These are phyloP conservation scores for Phytophthora chlamydospora DNA, from an alignment of 352 stramenopile genomes.

Conservation along the genomic window DNA sequence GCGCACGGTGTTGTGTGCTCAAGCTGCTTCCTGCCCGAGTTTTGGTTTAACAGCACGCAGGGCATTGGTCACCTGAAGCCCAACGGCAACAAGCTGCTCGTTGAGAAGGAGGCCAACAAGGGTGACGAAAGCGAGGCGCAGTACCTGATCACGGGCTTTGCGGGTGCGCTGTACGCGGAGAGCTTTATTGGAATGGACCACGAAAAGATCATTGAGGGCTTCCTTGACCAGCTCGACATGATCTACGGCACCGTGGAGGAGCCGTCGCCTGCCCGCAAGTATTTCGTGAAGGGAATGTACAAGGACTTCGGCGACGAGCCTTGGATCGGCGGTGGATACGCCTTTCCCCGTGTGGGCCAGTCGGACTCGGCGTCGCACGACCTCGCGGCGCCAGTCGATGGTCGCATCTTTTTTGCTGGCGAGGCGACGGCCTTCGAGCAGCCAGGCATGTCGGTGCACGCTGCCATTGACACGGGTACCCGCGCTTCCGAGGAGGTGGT, in stretches of 20 bases:
- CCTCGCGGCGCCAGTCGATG: conserved; percentile 63
- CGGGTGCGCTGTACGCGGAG: conserved; percentile 71
- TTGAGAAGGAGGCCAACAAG: conserved; percentile 12
- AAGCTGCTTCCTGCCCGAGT: conserved; percentile 83
- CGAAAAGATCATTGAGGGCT: conserved; percentile 63
- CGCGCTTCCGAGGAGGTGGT: conserved; percentile 66
- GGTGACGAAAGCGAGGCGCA: conserved; percentile 37
- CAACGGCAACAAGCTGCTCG: conserved; percentile 57
- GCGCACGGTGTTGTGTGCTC: conserved; percentile 84
- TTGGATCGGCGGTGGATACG: conserved; percentile 77
- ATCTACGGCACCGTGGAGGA: conserved; percentile 72
- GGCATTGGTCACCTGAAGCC: conserved; percentile 66
- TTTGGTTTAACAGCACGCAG: conserved; percentile 80
- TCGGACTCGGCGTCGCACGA: conserved; percentile 61
- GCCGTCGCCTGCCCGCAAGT: conserved; percentile 57
- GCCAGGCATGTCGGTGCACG: conserved; percentile 84
- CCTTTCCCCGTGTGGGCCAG: conserved; percentile 76
- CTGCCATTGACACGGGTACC: conserved; percentile 78
- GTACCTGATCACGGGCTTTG: conserved; percentile 80
- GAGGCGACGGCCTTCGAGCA: conserved; percentile 85
- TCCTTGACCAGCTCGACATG: conserved; percentile 75
- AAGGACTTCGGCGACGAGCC: conserved; percentile 79
- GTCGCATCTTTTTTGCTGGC: conserved; percentile 81
- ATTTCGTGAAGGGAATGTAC: conserved; percentile 79
- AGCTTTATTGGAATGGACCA: conserved; percentile 47